Percentiles rank a stretch among this genome's conserved stretches.
Conservation (phyloP, 2,329 filamentous ascomycete genomes). For the Chaetomium sp. region DNA sequence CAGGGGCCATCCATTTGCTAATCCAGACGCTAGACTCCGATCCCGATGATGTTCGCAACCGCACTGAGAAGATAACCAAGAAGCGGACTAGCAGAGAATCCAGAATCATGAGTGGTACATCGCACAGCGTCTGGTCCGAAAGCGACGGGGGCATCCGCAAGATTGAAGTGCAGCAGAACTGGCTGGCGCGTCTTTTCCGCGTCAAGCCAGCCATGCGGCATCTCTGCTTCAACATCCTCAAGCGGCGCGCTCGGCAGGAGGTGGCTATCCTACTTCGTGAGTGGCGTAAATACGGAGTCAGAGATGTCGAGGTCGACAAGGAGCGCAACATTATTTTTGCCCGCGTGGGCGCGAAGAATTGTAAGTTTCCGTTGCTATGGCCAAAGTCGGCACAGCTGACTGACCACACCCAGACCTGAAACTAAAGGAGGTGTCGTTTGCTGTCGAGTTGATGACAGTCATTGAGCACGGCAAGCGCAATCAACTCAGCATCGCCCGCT, state of each 20-base stretch:
- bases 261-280: constrained; percentile 73
- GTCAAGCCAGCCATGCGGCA: constrained; percentile 80
- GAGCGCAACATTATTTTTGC: constrained; percentile 78
- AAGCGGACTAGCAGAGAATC: constrained; percentile 32
- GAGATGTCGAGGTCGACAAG: constrained; percentile 77
- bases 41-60: constrained; percentile 35
- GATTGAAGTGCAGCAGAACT: constrained; percentile 74
- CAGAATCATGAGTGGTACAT: constrained; percentile 25
- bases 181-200: constrained; percentile 85
- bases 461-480: constrained; percentile 80
- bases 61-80: constrained; percentile 31
- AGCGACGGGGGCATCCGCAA: constrained; percentile 50
- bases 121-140: constrained; percentile 39
- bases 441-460: constrained; percentile 83
- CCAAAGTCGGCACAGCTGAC: constrained; percentile 20
- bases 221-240: constrained; percentile 74
- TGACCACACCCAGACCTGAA: constrained; percentile 61
- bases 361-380: constrained; percentile 54
- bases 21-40: constrained; percentile 39
- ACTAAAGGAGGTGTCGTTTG: constrained; percentile 86
- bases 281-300: constrained; percentile 81
- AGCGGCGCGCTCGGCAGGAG: constrained; percentile 75
- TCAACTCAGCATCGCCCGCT: constrained; percentile 77
- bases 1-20: constrained; percentile 20
- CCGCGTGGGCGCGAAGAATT: constrained; percentile 73